Conservation (phyloP, 2,329 filamentous ascomycete genomes). For the Calonectria crousiana region DNA sequence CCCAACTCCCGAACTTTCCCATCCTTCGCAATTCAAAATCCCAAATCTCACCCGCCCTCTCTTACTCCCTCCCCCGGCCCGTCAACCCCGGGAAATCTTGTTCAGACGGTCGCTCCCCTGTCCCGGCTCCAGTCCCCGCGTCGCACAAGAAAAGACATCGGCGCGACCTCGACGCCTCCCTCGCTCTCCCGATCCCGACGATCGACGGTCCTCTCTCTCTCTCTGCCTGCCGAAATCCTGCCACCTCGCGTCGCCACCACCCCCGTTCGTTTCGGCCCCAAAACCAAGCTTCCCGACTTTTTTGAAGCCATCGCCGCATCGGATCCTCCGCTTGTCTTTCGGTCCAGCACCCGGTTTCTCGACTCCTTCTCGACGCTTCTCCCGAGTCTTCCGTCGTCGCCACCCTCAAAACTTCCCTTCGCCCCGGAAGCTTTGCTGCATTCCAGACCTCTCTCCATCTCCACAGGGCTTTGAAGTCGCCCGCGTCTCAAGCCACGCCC, state of each 20-base stretch:
- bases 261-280: background rate
- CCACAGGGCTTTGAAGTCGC: slow-evolving; percentile 18
- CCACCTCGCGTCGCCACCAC: background rate
- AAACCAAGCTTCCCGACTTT: background rate
- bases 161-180: slow-evolving; percentile 1
- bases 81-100: background rate
- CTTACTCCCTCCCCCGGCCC: background rate
- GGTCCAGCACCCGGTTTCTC: background rate
- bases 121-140: slow-evolving; percentile 11
- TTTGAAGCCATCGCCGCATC: slow-evolving; percentile 1
- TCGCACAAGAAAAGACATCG: slow-evolving; percentile 12
- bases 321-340: background rate
- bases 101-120: background rate
- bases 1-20: slow-evolving; percentile 29
- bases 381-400: background rate
- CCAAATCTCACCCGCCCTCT: background rate
- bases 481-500: slow-evolving; percentile 28
- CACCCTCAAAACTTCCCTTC: slow-evolving; percentile 5
- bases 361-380: slow-evolving; percentile 11
- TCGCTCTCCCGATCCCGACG: slow-evolving; percentile 3
- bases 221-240: background rate
- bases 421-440: slow-evolving; percentile 9
- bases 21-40: background rate
- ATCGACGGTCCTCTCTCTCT: slow-evolving; percentile 20
- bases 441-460: background rate